Evolutionary conservation across 495 filamentous ascomycete genomes (phyloP), one percentile per base, ranked within the genome.

Genomic region (Bathelium albidoporum): DNA sequence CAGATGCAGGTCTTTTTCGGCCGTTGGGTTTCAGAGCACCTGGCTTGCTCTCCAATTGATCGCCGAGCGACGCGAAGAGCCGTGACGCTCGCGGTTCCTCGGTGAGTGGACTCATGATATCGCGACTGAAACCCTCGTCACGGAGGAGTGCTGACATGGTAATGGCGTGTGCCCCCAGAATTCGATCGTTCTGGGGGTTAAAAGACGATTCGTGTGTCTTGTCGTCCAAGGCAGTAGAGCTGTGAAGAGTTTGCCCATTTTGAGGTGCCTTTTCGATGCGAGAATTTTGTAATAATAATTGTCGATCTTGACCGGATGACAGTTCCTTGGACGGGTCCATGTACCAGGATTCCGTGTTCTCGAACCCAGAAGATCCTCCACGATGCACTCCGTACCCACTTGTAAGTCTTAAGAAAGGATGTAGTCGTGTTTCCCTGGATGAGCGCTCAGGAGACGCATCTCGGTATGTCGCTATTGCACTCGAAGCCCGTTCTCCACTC

Each of bases 101-200:
- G 5, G 49, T 55, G 20, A 55, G 49, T 29, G 49, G 49, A 55
- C 49, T 55, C 49, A 55, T 55, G 24, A 55, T 26, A 16, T 55
- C 49, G 49, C 49, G 49, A 20, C 49, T 24, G 24, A 55, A 20
- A 29, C 7, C 12, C 32, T 69, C 69, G 45, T 71, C 64, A 52
- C 63, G 49, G 60, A 71, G 66, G 43, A 71, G 41, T 1, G 69
- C 68, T 34, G 64, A 59, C 39, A 71, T 60, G 2, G 69, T 71
- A 49, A 71, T 71, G 5, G 64, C 65, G 36, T 71, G 68, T 16
- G 64, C 69, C 12, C 63, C 61, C 11, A 68, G 60, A 10, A 68
- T 66, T 24, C 63, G 68, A 26, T 71, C 68, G 20, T 61, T 59
- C 49, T 66, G 65, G 49, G 49, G 11, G 24, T 55, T 55, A 9